Percentiles rank a stretch among this genome's conserved stretches.
These are phyloP conservation scores for Spiromastix sp. DNA, from an alignment of 2,329 filamentous ascomycete species.

Conservation along the genomic window DNA sequence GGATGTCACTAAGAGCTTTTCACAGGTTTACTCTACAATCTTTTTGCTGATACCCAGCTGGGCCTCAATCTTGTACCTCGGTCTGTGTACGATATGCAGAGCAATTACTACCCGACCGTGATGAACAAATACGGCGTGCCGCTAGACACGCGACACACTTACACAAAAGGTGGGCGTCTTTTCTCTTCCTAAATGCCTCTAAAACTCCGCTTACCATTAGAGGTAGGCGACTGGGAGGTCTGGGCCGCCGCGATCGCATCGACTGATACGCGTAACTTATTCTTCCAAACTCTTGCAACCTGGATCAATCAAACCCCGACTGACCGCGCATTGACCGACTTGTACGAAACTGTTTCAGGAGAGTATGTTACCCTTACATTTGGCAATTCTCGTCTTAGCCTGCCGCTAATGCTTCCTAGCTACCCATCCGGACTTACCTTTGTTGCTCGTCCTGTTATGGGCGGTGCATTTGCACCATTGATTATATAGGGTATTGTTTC, in stretches of 20 bases:
- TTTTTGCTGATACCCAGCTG: slow-evolving; percentile 69
- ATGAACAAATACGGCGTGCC: slow-evolving; percentile 75
- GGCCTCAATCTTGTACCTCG: slow-evolving; percentile 77
- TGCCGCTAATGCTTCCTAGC: no score
- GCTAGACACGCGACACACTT: slow-evolving; percentile 70
- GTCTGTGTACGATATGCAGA: slow-evolving; percentile 67
- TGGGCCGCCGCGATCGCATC: slow-evolving; percentile 73
- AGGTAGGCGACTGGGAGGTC: slow-evolving; percentile 93
- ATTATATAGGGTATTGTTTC: no score
- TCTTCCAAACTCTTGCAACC: slow-evolving; percentile 60
- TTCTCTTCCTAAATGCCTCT: no score
- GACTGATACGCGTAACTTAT: slow-evolving; percentile 56
- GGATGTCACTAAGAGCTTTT: slow-evolving; percentile 70
- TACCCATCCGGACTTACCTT: slow-evolving; percentile 65
- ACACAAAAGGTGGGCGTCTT: slow-evolving; percentile 79
- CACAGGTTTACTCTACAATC: slow-evolving; percentile 77
- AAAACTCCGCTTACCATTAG: no score
- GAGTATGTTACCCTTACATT: no score
- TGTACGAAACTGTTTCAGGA: slow-evolving; percentile 69
- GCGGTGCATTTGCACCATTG: slow-evolving; percentile 76
- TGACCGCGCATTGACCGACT: slow-evolving; percentile 67
- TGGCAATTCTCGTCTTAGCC: no score
- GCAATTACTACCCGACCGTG: slow-evolving; percentile 68
- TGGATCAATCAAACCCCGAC: slow-evolving; percentile 80
- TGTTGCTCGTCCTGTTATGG: slow-evolving; percentile 73